Conservation (phyloP, 257 asterid species). For the Solanum gandarillasii region DNA sequence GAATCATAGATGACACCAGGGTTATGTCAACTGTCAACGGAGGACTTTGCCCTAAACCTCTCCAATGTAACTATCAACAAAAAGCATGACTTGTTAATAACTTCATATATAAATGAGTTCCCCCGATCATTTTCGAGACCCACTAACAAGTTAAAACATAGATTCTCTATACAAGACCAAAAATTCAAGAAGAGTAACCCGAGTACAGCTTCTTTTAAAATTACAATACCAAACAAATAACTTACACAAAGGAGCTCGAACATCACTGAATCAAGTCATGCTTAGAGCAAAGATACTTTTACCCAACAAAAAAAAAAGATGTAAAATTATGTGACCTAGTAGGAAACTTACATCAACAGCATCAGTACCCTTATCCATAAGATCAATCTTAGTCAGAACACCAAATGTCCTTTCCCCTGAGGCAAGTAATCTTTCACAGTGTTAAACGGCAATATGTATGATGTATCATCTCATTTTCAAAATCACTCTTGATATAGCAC, state of each 20-base stretch:
- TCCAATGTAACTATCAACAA: neutral
- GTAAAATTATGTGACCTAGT: neutral
- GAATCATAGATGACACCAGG: neutral
- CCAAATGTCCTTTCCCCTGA: constrained; percentile 27
- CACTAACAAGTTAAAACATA: neutral
- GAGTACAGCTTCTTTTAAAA: neutral
- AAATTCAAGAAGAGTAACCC: neutral
- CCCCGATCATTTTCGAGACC: neutral
- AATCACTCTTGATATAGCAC: neutral
- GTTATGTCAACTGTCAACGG: neutral
- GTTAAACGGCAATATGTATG: neutral
- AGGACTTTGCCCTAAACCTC: neutral
- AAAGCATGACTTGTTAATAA: neutral
- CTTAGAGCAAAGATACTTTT: neutral
- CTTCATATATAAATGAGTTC: neutral
- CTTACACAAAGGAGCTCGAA: neutral
- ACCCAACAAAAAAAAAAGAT: neutral
- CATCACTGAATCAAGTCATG: neutral
- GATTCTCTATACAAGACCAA: neutral
- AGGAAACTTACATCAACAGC: constrained; percentile 18
- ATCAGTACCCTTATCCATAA: constrained; percentile 27
- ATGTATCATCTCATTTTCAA: neutral
- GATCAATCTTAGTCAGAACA: constrained; percentile 21
- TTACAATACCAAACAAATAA: neutral
- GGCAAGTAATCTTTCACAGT: neutral